Conservation (phyloP, 176 grass and related monocot species). For the Lolium rigidum region DNA sequence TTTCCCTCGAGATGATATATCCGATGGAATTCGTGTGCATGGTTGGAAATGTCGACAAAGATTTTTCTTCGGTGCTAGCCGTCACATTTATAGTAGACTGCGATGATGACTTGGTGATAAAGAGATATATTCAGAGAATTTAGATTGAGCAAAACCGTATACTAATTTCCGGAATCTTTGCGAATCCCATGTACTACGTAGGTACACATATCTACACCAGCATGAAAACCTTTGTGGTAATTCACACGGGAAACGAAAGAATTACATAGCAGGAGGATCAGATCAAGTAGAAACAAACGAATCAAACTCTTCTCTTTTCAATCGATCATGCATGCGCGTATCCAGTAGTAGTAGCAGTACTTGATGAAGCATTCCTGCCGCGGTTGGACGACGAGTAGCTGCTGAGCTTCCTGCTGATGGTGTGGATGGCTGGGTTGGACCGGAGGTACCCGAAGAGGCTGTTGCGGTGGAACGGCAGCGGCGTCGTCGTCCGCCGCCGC, state of each 20-base stretch:
- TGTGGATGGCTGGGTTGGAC: constrained; percentile 83
- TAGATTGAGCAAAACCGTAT: not conserved
- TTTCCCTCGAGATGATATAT: not conserved
- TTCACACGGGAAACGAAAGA: constrained; percentile 46
- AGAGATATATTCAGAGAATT: not conserved
- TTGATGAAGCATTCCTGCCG: constrained; percentile 17
- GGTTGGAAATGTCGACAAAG: not conserved
- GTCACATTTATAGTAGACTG: not conserved
- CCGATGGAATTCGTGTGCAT: not conserved
- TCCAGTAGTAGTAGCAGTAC: not conserved
- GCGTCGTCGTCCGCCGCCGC: constrained; percentile 75
- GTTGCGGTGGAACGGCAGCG: constrained; percentile 84
- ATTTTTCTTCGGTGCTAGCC: not conserved
- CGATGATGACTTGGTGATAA: not conserved
- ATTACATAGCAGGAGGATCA: constrained; percentile 23
- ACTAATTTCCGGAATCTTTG: constrained; percentile 26
- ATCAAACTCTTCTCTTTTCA: constrained; percentile 20
- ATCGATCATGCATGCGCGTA: not conserved
- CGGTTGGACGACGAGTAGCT: constrained; percentile 49
- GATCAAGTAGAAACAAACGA: not conserved
- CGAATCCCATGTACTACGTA: constrained; percentile 44
- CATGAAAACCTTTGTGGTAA: constrained; percentile 49
- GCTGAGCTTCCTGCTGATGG: constrained; percentile 70
- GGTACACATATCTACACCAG: constrained; percentile 49
- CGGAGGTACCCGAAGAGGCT: constrained; percentile 83